These are phyloP conservation scores for Stephania yunnanensis DNA, from an alignment of 164 flowering plant genomes.

Conservation along the genomic window DNA sequence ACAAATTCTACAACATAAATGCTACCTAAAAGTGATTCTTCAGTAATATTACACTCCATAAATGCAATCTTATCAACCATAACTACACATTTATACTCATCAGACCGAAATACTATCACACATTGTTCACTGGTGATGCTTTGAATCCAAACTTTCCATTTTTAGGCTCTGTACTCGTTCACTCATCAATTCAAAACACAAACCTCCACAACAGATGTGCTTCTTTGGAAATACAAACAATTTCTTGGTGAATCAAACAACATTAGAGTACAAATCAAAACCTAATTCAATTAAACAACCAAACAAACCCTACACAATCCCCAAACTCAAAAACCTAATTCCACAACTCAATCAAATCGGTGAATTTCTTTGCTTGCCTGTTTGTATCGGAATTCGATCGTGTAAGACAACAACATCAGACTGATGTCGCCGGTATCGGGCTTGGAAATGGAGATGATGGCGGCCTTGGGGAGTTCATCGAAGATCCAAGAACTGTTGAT, in stretches of 20 bases:
- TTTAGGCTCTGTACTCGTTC: too few species aligned
- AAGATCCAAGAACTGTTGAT: constrained; percentile 43
- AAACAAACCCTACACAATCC: background rate
- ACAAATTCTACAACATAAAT: too few species aligned
- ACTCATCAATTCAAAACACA: too few species aligned
- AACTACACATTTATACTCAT: background rate
- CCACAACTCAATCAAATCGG: background rate
- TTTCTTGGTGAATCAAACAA: background rate
- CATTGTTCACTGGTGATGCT: background rate
- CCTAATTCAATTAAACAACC: background rate
- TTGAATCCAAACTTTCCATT: background rate
- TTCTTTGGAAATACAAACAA: background rate
- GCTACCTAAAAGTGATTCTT: background rate
- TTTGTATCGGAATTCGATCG: constrained; percentile 76
- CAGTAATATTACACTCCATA: background rate
- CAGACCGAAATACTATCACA: background rate
- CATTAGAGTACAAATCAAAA: background rate
- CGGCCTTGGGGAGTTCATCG: constrained; percentile 84
- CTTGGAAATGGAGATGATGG: constrained; percentile 77
- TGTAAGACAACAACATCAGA: constrained; percentile 75
- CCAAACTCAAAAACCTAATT: background rate
- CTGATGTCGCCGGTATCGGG: constrained; percentile 90
- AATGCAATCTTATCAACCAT: background rate
- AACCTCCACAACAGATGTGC: background rate
- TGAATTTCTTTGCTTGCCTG: constrained; percentile 37